phyloP scores from a whole-genome alignment of 163 green algal genomes.

The Volvox carteri region DNA sequence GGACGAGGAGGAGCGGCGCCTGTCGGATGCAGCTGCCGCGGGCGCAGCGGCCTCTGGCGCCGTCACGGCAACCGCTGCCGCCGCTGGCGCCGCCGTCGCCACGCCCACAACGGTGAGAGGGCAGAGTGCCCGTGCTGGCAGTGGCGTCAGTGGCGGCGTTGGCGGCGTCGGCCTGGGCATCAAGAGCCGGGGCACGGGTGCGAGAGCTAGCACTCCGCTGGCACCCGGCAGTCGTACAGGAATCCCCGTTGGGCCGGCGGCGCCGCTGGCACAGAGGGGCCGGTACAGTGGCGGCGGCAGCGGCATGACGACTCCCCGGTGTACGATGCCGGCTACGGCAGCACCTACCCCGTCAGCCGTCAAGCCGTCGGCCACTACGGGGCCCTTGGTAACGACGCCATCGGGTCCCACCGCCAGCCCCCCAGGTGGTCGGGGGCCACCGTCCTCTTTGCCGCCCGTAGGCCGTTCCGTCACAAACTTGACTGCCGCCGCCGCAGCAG shows the following conservation, averaged over 20 bases:
- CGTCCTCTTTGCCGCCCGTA: too few species aligned
- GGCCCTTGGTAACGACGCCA: too few species aligned
- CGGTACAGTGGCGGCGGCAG: too few species aligned
- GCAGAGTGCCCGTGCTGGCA: neutral
- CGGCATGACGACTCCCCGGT: too few species aligned
- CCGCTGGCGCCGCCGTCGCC: neutral
- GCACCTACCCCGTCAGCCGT: too few species aligned
- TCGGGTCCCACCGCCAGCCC: neutral
- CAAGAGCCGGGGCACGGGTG: neutral
- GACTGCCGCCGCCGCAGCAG: neutral
- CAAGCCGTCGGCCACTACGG: too few species aligned
- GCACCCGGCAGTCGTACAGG: too few species aligned
- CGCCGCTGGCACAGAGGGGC: neutral
- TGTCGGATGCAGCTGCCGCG: neutral
- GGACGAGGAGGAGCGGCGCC: constrained; percentile 41
- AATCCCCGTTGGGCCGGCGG: too few species aligned
- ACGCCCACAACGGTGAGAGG: neutral
- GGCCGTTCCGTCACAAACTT: too few species aligned
- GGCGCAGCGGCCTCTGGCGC: neutral
- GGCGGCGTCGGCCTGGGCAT: neutral
- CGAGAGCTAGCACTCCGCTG: too few species aligned
- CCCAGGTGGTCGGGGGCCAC: too few species aligned
- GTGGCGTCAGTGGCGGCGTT: neutral
- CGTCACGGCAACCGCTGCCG: neutral
- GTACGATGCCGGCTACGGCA: too few species aligned